Evolutionary conservation across 2,329 filamentous ascomycete species (phyloP).

Genomic region (Madurella mycetomatis): DNA sequence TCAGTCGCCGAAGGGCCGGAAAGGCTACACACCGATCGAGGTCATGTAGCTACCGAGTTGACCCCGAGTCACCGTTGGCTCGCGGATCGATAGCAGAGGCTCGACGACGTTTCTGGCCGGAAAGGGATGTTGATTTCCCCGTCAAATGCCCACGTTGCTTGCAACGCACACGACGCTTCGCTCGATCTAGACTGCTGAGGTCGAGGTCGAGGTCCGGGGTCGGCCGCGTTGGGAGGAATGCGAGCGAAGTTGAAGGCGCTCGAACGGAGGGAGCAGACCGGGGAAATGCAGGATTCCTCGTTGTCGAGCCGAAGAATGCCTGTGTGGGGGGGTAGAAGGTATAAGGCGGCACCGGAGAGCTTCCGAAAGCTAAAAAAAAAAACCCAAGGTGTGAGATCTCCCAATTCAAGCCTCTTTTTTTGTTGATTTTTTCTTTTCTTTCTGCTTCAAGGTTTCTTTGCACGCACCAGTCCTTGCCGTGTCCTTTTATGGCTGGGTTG

Average conservation of each 20-base stretch:
- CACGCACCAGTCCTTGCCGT: constrained; percentile 23
- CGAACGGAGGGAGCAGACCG: constrained; percentile 35
- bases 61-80: constrained; percentile 6
- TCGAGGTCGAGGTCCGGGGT: constrained; percentile 13
- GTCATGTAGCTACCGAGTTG: constrained; percentile 24
- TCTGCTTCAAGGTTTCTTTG: constrained; percentile 4
- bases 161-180: constrained; percentile 4
- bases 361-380: constrained; percentile 14
- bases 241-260: constrained; percentile 5
- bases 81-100: constrained; percentile 4
- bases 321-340: constrained; percentile 18
- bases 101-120: constrained; percentile 3
- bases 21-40: constrained; percentile 25
- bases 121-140: constrained; percentile 5
- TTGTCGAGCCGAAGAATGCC: constrained; percentile 42
- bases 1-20: constrained; percentile 26
- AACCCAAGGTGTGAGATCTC: constrained; percentile 12
- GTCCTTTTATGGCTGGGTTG: constrained; percentile 28
- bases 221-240: constrained; percentile 5
- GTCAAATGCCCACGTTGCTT: constrained; percentile 1
- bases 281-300: constrained; percentile 40
- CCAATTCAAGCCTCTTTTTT: constrained; percentile 13
- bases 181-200: background rate
- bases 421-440: constrained; percentile 9
- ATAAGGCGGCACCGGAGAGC: constrained; percentile 19